A percentile compares a stretch with the other conserved stretches of the same genome.
phyloP scores from a whole-genome alignment of 2,329 filamentous ascomycete genomes.

The Colletotrichum sp. region DNA sequence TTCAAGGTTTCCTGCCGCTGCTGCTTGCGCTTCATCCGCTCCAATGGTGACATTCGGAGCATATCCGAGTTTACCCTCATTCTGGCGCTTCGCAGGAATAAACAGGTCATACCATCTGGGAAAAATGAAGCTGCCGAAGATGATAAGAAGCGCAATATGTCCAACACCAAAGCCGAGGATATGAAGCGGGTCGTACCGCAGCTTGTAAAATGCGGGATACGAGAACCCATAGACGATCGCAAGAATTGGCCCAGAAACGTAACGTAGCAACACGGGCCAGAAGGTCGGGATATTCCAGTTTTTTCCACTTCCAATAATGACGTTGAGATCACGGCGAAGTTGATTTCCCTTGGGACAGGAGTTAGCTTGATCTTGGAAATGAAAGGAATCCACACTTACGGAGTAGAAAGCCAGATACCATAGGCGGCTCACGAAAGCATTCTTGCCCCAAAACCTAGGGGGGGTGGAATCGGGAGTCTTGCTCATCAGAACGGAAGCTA shows the following conservation, averaged over 20 bases:
- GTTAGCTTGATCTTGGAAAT: background rate
- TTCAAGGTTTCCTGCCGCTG: slow-evolving; percentile 1
- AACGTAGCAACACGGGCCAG: slow-evolving; percentile 55
- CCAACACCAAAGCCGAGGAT: slow-evolving; percentile 54
- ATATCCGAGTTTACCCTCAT: slow-evolving; percentile 45
- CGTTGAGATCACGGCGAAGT: slow-evolving; percentile 58
- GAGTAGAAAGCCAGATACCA: slow-evolving; percentile 64
- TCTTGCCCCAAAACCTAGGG: slow-evolving; percentile 46
- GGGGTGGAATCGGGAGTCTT: slow-evolving; percentile 45
- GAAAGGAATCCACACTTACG: slow-evolving; percentile 39
- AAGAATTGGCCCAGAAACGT: slow-evolving; percentile 52
- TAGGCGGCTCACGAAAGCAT: slow-evolving; percentile 41
- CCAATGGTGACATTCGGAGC: slow-evolving; percentile 19
- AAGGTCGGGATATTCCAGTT: slow-evolving; percentile 62
- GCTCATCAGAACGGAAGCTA: slow-evolving; percentile 43
- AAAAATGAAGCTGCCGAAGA: slow-evolving; percentile 52
- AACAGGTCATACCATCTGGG: slow-evolving; percentile 60
- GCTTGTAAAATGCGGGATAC: slow-evolving; percentile 52
- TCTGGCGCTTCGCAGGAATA: slow-evolving; percentile 49
- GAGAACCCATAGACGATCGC: slow-evolving; percentile 58
- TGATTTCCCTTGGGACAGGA: slow-evolving; percentile 51
- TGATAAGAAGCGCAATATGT: slow-evolving; percentile 49
- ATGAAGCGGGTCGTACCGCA: slow-evolving; percentile 54
- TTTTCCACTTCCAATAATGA: slow-evolving; percentile 55
- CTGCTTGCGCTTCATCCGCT: slow-evolving; percentile 16